phyloP scores from a whole-genome alignment of 2,329 filamentous ascomycete genomes.

The Hypoxylon sp. region DNA sequence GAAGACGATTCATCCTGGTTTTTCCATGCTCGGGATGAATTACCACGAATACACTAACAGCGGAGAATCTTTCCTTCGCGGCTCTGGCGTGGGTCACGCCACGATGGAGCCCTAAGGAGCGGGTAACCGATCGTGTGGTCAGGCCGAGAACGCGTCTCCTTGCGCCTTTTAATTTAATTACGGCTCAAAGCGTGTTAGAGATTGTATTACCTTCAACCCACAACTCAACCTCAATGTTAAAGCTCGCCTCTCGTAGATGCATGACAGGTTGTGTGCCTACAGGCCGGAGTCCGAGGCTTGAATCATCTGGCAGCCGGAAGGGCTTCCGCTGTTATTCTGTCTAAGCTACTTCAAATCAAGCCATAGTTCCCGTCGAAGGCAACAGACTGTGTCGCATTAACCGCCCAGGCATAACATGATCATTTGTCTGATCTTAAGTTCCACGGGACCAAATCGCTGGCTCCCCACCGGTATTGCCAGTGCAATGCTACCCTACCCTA shows the following conservation, averaged over 20 bases:
- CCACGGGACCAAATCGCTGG: slow-evolving; percentile 33
- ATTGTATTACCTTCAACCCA: background rate
- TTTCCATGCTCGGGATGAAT: slow-evolving; percentile 19
- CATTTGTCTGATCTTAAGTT: slow-evolving; percentile 24
- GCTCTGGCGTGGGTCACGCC: slow-evolving; percentile 33
- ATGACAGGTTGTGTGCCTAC: background rate
- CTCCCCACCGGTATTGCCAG: slow-evolving; percentile 25
- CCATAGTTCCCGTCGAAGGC: background rate
- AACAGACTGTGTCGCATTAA: slow-evolving; percentile 26
- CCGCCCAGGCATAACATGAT: slow-evolving; percentile 28
- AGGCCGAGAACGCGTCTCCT: slow-evolving; percentile 23
- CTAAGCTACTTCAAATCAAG: background rate
- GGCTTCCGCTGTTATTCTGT: background rate
- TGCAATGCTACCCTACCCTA: slow-evolving; percentile 32
- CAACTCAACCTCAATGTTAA: slow-evolving; percentile 2
- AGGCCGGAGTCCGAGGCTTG: background rate
- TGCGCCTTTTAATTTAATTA: slow-evolving; percentile 39
- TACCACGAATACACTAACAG: slow-evolving; percentile 26
- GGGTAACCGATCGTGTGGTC: slow-evolving; percentile 36
- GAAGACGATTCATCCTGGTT: slow-evolving; percentile 3
- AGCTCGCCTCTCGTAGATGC: background rate
- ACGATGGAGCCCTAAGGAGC: slow-evolving; percentile 19
- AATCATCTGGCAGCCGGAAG: background rate
- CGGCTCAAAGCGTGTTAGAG: slow-evolving; percentile 25
- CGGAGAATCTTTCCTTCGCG: slow-evolving; percentile 24